Conservation (phyloP, 169 alveolate genomes). For the Cyclospora cayetanensis region DNA sequence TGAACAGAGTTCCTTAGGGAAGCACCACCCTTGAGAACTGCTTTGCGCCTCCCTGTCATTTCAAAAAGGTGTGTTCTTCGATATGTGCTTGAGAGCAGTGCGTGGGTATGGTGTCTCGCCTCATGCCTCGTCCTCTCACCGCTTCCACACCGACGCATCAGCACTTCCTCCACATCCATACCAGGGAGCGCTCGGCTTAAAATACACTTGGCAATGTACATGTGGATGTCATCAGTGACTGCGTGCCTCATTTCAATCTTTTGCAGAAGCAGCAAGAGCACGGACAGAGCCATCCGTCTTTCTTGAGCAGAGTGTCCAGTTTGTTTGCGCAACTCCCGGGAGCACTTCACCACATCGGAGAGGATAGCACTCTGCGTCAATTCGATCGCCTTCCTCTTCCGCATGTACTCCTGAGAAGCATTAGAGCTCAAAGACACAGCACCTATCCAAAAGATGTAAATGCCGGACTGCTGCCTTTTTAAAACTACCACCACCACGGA, state of each 20-base stretch:
- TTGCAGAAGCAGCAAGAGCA: conserved; percentile 6
- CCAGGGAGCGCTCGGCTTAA: background rate
- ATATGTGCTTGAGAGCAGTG: too few species aligned
- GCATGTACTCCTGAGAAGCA: background rate
- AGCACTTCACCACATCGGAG: background rate
- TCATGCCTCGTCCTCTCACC: too few species aligned
- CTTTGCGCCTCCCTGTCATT: too few species aligned
- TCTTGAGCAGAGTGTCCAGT: background rate
- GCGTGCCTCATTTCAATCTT: conserved; percentile 9
- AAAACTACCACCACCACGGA: too few species aligned
- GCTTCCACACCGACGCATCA: too few species aligned
- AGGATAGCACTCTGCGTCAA: background rate
- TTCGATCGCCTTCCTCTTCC: background rate
- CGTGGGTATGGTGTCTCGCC: too few species aligned
- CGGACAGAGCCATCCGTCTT: conserved; percentile 1
- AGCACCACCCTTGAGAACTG: too few species aligned
- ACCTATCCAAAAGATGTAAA: too few species aligned
- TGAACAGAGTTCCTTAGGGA: too few species aligned
- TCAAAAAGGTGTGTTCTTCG: too few species aligned
- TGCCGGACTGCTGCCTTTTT: too few species aligned
- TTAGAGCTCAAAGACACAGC: too few species aligned
- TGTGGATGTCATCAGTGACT: background rate
- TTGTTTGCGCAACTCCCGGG: background rate
- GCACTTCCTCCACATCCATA: background rate
- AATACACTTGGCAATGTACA: background rate